These are phyloP conservation scores for Entomortierella parvispora DNA, from an alignment of 192 early-diverging fungal genomes.

Conservation along the genomic window DNA sequence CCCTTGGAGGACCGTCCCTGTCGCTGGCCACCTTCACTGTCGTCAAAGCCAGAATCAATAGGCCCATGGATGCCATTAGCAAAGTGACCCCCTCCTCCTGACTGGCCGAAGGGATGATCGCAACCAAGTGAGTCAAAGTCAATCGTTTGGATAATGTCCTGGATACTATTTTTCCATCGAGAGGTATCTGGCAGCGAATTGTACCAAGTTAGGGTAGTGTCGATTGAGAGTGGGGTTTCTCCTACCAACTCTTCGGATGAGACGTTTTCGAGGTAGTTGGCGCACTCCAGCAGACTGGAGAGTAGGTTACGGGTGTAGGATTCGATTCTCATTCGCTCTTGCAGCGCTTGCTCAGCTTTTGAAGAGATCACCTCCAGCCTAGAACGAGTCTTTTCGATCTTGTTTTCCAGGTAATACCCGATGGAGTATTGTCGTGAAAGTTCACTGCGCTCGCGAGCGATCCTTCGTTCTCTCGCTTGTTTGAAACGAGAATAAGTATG, in stretches of 20 bases:
- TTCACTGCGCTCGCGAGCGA: constrained; percentile 40
- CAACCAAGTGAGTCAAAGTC: constrained; percentile 27
- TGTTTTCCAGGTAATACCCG: constrained; percentile 42
- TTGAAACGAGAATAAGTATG: constrained; percentile 50
- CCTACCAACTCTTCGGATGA: constrained; percentile 24
- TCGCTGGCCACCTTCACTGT: constrained; percentile 36
- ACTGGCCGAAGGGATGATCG: constrained; percentile 39
- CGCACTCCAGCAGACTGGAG: constrained; percentile 47
- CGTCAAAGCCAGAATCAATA: constrained; percentile 34
- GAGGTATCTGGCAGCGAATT: constrained; percentile 42
- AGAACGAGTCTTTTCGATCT: constrained; percentile 48
- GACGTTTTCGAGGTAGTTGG: constrained; percentile 43
- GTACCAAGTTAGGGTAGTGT: constrained; percentile 48
- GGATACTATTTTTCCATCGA: constrained; percentile 46
- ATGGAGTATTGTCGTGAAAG: constrained; percentile 48
- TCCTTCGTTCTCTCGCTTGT: constrained; percentile 39
- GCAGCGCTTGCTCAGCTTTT: constrained; percentile 33
- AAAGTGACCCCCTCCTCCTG: background rate
- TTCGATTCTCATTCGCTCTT: constrained; percentile 37
- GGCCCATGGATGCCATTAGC: constrained; percentile 9
- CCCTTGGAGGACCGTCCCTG: constrained; percentile 44
- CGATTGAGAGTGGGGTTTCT: constrained; percentile 42
- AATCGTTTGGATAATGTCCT: constrained; percentile 50
- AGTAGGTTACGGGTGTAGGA: constrained; percentile 43
- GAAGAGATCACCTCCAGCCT: constrained; percentile 38